phyloP scores from a whole-genome alignment of 345 rosid genomes.

The Odontarrhena argentea region DNA sequence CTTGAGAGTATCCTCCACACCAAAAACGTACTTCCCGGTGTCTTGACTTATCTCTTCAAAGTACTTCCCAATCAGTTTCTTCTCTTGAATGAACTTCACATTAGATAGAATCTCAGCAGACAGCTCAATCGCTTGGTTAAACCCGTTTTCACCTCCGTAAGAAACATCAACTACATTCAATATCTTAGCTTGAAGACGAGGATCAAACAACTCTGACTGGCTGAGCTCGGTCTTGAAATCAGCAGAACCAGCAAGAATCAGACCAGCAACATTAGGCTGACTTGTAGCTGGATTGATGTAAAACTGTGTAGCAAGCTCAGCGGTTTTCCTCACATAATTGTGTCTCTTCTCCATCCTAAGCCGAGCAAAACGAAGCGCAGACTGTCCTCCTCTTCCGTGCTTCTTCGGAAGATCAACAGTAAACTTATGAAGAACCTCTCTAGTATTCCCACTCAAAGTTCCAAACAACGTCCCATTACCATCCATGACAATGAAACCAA shows the following conservation, averaged over 20 bases:
- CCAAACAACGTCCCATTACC: slow-evolving; percentile 92
- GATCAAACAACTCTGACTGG: slow-evolving; percentile 94
- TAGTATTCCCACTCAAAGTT: slow-evolving; percentile 84
- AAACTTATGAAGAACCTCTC: slow-evolving; percentile 92
- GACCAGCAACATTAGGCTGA: slow-evolving; percentile 90
- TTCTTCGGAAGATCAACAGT: slow-evolving; percentile 90
- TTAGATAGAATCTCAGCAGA: slow-evolving; percentile 87
- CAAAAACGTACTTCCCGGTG: slow-evolving; percentile 86
- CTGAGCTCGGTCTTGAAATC: slow-evolving; percentile 94
- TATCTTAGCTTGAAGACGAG: slow-evolving; percentile 92
- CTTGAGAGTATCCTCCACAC: slow-evolving; percentile 83
- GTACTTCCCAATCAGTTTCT: slow-evolving; percentile 81
- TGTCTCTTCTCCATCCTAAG: slow-evolving; percentile 95
- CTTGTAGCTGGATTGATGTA: slow-evolving; percentile 85
- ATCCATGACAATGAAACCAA: slow-evolving; percentile 94
- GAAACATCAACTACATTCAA: slow-evolving; percentile 91
- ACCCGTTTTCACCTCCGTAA: slow-evolving; percentile 92
- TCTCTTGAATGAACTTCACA: slow-evolving; percentile 96
- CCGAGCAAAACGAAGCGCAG: slow-evolving; percentile 95
- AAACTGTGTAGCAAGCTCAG: slow-evolving; percentile 94
- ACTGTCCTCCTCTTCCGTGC: slow-evolving; percentile 97
- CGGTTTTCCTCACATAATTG: slow-evolving; percentile 90
- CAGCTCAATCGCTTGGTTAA: slow-evolving; percentile 88
- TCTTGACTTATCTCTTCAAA: slow-evolving; percentile 97
- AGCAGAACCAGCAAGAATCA: slow-evolving; percentile 94